Percentiles rank a stretch among this genome's conserved stretches.
Conservation (phyloP, 805 yeast genomes). For the Isabelozyma heimii region DNA sequence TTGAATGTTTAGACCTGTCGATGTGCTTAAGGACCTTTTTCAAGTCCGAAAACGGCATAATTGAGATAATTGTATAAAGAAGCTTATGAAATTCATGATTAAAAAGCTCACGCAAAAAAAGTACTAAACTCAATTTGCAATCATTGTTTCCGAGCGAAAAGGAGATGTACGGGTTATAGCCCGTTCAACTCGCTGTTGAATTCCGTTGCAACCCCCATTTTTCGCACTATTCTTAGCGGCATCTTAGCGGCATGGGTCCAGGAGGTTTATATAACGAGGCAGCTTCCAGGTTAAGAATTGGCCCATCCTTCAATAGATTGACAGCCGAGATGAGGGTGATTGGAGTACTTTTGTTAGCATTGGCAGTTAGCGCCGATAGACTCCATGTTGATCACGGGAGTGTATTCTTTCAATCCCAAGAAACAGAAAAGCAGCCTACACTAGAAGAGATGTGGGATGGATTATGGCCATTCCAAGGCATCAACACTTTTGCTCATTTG, state of each 20-base stretch:
- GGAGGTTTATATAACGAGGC: background rate
- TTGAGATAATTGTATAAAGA: background rate
- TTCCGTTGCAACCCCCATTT: too few species aligned
- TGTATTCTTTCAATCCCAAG: background rate
- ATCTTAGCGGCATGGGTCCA: background rate
- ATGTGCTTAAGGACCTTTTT: conserved; percentile 19
- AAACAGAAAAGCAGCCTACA: background rate
- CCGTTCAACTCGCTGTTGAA: background rate
- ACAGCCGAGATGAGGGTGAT: background rate
- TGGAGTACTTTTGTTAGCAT: background rate
- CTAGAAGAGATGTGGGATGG: conserved; percentile 70
- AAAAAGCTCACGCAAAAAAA: too few species aligned
- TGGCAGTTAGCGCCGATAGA: conserved; percentile 1
- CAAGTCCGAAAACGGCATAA: conserved; percentile 25
- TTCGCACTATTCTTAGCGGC: background rate
- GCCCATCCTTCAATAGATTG: too few species aligned
- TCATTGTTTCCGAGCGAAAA: background rate
- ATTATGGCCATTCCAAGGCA: conserved; percentile 70
- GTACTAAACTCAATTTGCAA: background rate
- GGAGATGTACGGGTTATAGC: background rate
- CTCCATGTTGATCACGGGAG: conserved; percentile 2
- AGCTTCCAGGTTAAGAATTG: background rate
- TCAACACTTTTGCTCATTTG: conserved; percentile 73
- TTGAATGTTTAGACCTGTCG: conserved; percentile 1
- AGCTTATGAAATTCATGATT: too few species aligned